Conservation (phyloP, 768 basidiomycete species). For the Podaxis pistillaris region DNA sequence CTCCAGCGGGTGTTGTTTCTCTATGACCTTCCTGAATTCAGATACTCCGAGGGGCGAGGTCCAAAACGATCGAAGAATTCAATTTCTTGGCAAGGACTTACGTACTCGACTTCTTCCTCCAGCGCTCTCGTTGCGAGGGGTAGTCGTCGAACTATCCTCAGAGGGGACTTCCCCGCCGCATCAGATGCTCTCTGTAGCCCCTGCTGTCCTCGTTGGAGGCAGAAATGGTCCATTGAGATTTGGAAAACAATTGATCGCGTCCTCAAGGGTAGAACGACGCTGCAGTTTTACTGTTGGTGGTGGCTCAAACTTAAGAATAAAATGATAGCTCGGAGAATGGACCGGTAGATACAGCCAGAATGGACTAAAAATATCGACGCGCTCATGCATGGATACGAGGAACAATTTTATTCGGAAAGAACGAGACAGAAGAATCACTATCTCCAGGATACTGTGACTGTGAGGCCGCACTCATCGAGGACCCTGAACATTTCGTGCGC, state of each 20-base stretch:
- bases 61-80: neutral
- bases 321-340: neutral
- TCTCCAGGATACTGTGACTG: neutral
- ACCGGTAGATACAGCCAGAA: neutral
- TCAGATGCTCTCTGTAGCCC: neutral
- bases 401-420: neutral
- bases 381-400: neutral
- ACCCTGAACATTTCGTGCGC: neutral
- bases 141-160: neutral
- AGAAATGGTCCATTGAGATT: neutral
- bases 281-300: neutral
- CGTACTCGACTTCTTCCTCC: constrained; percentile 14
- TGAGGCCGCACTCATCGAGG: neutral
- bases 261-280: neutral
- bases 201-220: neutral
- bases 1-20: neutral
- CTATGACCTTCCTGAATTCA: constrained; percentile 2
- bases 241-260: neutral
- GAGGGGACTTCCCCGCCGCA: neutral
- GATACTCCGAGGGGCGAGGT: constrained; percentile 14
- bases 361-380: neutral
- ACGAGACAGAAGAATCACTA: neutral
- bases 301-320: neutral
- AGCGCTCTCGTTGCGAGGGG: constrained; percentile 13
- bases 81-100: constrained; percentile 12